Evolutionary conservation across 2,329 filamentous ascomycete genomes (phyloP), one percentile per base, ranked within the genome.

Genomic region (Magnaporthiopsis rhizophila): DNA sequence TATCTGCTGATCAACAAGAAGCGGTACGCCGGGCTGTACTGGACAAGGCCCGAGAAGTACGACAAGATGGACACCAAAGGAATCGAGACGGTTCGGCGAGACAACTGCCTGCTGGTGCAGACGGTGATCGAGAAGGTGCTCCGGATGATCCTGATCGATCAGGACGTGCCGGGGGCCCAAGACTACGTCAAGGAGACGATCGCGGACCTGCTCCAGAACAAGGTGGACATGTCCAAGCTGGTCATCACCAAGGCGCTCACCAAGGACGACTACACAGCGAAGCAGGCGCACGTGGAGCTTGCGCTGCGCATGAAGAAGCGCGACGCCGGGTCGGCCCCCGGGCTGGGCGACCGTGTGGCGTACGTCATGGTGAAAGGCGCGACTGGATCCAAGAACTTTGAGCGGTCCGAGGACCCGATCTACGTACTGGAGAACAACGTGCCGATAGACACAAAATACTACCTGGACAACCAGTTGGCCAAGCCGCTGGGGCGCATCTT

Each of bases 21-120:
- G 81, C 90, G 95, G 68, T 99, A 99, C 72, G 95, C 95, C 11
- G 95, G 95, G n/a, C 78, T 99, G 38, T 98, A 92, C 79, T 99
- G 93, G 93, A 99, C 95, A 6, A 95, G 90, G 69, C 86, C 94
- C 0, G 86, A 94, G 58, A 97, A 97, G 77, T 95, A 90, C 75
- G 96, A 99, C 83, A 99, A 98, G 82, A 99, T 99, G 96, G 95
- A 99, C 77, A 98, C 92, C 66, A 99, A 99, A 76, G 95, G 95
- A 82, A 98, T 99, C 69, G 95, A 99, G 78, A 99, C 95, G 3
- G 96, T 99, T 60, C 89, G 95, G 69, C 85, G 95, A 83, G 95
- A 99, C 76, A 99, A 99, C 74, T 99, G 95, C 74, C 83, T 95
- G 63, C 80, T 99, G 66, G 95, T 98, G 21, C 94, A 98, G 76